phyloP scores from a whole-genome alignment of 202 grass and related monocot genomes.

The Zoysia matrella region DNA sequence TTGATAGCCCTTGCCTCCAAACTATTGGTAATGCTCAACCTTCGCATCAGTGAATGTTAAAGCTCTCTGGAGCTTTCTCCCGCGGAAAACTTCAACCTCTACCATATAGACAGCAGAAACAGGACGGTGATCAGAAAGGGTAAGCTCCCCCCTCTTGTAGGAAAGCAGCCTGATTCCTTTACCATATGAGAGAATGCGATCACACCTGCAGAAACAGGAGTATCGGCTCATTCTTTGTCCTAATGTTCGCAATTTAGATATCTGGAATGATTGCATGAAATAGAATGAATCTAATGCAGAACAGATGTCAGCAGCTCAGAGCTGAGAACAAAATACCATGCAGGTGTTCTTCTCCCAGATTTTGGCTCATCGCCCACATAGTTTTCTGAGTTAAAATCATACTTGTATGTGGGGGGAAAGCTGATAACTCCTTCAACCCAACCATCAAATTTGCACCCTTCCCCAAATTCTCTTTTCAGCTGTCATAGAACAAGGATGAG shows the following conservation, averaged over 20 bases:
- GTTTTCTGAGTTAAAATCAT: slow-evolving; percentile 76
- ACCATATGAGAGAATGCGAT: slow-evolving; percentile 80
- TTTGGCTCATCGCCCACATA: slow-evolving; percentile 68
- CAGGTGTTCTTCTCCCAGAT: slow-evolving; percentile 79
- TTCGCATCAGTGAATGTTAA: neutral
- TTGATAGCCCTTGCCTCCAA: too few relatives aligned
- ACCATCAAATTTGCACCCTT: slow-evolving; percentile 76
- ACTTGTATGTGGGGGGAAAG: slow-evolving; percentile 96
- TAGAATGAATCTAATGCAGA: slow-evolving; percentile 6
- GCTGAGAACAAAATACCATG: slow-evolving; percentile 65
- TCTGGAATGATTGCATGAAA: slow-evolving; percentile 13
- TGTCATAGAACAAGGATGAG: slow-evolving; percentile 45
- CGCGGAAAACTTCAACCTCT: slow-evolving; percentile 66
- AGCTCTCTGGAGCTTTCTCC: slow-evolving; percentile 67
- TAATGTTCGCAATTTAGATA: neutral
- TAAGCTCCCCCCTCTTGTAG: slow-evolving; percentile 73
- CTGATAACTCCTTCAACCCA: slow-evolving; percentile 79
- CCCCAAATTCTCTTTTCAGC: slow-evolving; percentile 72
- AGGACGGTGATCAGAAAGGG: slow-evolving; percentile 83
- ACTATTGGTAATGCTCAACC: too few relatives aligned
- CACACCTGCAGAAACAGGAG: slow-evolving; percentile 66
- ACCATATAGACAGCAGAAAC: slow-evolving; percentile 66
- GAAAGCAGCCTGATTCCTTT: slow-evolving; percentile 68
- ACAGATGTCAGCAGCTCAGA: neutral
- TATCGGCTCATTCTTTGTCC: neutral